Base-by-base conservation (phyloP, 2,329 filamentous ascomycete species). In the Sporothrix dimorphospora region DNA sequence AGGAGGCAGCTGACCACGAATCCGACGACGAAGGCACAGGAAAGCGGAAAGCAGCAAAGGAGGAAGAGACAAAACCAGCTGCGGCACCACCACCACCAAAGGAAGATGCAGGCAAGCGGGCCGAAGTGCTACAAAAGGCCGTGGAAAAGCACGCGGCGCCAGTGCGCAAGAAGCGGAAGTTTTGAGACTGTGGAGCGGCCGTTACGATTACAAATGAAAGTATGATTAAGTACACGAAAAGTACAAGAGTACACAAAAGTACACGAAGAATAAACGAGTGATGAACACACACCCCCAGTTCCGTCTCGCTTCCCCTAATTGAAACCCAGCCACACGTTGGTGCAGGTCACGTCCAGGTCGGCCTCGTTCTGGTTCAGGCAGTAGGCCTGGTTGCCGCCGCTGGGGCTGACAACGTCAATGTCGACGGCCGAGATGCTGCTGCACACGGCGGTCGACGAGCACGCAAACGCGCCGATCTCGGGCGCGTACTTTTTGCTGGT, bases 121-220 rank as follows among this genome's bases (percentile, higher is more conserved):
- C 83, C n/a, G 85, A 88, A 75, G 78, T 87, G 38, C 83, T 85
- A 71, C 81, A 80, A 71, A 85, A 88, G 47, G 78, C 87, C 16
- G 83, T 87, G 74, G 83, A 78, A 72, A 86, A 85, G 76, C 82
- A 82, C 3, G 81, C 84, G 0, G 83, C 83, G 0, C 87, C 87
- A 4, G 81, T 80, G 7, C 87, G 84, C 78, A 89, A 89, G 81
- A 89, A 87, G 79, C 81, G 87, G 57, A 85, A 82, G 68, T 89
- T 89, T 73, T 89, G 77, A 63, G 7, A 12, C 21, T 4, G 2
- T 27, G 11, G 11, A 14, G n/a, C n/a, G 59, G n/a, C 19, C 19
- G 38, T 14, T n/a, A 59, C 34, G 30, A 45, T 63, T 14, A 45
- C 21, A 45, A 42, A 65, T 9, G 59, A 65, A 65, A 24, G 59